phyloP scores from a whole-genome alignment of 345 rosid species.

The Moricandia moricandioides region DNA sequence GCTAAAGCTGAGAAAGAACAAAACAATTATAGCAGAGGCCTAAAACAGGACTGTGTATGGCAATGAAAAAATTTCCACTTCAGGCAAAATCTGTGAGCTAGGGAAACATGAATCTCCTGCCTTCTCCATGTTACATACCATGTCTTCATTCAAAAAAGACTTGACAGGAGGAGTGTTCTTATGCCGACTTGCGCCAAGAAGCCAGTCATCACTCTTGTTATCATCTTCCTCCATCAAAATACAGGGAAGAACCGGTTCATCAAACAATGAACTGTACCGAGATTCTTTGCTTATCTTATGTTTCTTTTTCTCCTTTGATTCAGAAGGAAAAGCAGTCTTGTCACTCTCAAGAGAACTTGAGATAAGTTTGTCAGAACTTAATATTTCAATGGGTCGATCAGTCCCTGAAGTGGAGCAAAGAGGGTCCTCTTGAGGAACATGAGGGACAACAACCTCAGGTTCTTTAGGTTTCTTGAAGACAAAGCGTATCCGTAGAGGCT shows the following conservation, averaged over 20 bases:
- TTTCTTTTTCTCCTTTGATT: not conserved
- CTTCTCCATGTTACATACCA: not conserved
- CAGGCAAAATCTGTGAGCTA: conserved; percentile 38
- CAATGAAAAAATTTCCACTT: conserved; percentile 50
- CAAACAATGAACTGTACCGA: conserved; percentile 36
- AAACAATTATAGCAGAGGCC: not conserved
- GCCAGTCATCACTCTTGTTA: conserved; percentile 53
- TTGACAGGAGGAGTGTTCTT: not conserved
- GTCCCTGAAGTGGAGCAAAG: conserved; percentile 36
- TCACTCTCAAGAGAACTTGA: not conserved
- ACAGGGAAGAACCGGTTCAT: conserved; percentile 47
- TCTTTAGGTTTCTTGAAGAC: conserved; percentile 38
- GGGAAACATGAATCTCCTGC: conserved; percentile 31
- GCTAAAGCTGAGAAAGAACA: conserved; percentile 25
- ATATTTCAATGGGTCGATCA: not conserved
- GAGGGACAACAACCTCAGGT: conserved; percentile 7
- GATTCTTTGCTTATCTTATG: conserved; percentile 24
- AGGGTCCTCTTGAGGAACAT: conserved; percentile 5
- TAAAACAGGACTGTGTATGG: conserved; percentile 63
- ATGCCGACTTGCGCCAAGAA: conserved; percentile 31
- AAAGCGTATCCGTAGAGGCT: conserved; percentile 47
- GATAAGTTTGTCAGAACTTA: not conserved
- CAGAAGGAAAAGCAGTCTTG: not conserved
- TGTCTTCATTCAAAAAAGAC: conserved; percentile 2
- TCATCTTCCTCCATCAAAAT: conserved; percentile 1